Evolutionary conservation across 495 filamentous ascomycete species (phyloP).

Genomic region (Hypomontagnella monticulosa): DNA sequence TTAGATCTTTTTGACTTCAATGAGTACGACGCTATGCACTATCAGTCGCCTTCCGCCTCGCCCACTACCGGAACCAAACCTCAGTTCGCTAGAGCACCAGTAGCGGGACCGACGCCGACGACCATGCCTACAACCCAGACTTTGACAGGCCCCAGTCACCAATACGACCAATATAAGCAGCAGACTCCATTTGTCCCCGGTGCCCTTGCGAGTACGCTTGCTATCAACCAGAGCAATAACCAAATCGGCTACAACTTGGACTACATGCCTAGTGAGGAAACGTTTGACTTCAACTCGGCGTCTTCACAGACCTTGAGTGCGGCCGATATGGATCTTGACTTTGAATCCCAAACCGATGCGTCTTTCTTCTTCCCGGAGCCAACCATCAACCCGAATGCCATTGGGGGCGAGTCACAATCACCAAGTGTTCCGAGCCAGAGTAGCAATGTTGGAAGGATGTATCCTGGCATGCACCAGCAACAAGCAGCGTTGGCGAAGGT

Average conservation of each 20-base stretch:
- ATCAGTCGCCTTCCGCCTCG: conserved; percentile 59
- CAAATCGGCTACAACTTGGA: conserved; percentile 62
- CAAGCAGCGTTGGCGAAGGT: conserved; percentile 84
- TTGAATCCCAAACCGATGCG: conserved; percentile 61
- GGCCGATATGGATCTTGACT: conserved; percentile 72
- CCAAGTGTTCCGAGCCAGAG: conserved; percentile 54
- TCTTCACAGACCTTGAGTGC: conserved; percentile 54
- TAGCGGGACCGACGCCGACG: conserved; percentile 50
- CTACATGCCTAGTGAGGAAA: conserved; percentile 62
- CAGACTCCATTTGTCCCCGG: conserved; percentile 88
- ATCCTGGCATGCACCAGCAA: conserved; percentile 91
- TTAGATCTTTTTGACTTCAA: conserved; percentile 56
- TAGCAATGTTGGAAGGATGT: conserved; percentile 74
- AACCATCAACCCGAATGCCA: conserved; percentile 73
- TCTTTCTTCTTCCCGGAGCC: conserved; percentile 65
- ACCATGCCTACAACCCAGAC: conserved; percentile 58
- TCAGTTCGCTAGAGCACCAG: conserved; percentile 49
- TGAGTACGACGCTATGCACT: conserved; percentile 55
- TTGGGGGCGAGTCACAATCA: conserved; percentile 62
- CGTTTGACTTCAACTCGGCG: conserved; percentile 68
- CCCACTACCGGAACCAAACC: conserved; percentile 52
- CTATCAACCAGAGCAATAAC: conserved; percentile 66
- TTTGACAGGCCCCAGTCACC: conserved; percentile 84
- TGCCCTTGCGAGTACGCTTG: conserved; percentile 74
- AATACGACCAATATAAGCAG: conserved; percentile 91